Percentiles rank a stretch among this genome's conserved stretches.
Evolutionary conservation across 768 basidiomycete genomes (phyloP).

Genomic region (Auriscalpium orientale): DNA sequence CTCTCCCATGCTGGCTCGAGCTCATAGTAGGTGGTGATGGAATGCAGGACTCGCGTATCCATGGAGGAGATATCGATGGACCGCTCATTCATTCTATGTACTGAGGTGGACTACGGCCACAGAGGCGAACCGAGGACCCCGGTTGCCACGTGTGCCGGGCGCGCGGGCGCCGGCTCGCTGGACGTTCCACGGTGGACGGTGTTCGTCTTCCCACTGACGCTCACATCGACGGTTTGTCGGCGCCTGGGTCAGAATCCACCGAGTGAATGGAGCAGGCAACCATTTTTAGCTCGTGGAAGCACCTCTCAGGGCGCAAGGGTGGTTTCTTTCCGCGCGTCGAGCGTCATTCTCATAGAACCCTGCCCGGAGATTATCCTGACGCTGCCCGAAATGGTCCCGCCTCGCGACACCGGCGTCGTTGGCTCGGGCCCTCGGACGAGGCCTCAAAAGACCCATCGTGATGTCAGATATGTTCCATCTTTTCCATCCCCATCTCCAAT

Average conservation of each 20-base stretch:
- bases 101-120: too few species aligned
- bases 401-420: neutral
- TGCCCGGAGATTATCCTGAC: slow-evolving; percentile 1
- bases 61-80: too few species aligned
- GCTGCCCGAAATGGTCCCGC: slow-evolving; percentile 1
- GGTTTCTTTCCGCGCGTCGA: neutral
- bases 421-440: neutral
- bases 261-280: neutral
- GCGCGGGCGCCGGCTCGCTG: too few species aligned
- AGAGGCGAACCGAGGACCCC: neutral
- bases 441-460: neutral
- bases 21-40: too few species aligned
- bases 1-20: too few species aligned
- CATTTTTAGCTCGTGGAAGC: neutral
- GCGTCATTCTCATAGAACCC: neutral
- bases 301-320: neutral
- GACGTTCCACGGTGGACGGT: neutral
- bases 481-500: neutral
- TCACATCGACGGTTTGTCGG: neutral
- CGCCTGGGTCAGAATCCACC: neutral
- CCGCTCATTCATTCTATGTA: too few species aligned
- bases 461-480: neutral
- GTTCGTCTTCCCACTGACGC: neutral
- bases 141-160: neutral
- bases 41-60: too few species aligned